These are phyloP conservation scores for Melaleuca quinquenervia DNA, from an alignment of 345 rosid species.

Conservation along the genomic window DNA sequence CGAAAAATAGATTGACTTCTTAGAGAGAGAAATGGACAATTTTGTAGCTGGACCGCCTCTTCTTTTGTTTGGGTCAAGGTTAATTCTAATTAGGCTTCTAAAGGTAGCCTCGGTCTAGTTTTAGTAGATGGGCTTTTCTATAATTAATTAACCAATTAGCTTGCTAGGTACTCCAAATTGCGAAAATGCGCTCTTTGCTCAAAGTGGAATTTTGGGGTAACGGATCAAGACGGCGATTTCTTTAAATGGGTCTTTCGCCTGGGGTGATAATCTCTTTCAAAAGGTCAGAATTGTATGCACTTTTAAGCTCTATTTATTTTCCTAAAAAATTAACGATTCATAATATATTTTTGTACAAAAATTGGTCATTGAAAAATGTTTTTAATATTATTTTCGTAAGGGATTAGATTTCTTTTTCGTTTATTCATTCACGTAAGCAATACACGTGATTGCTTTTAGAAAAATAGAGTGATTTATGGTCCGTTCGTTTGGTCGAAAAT, in stretches of 20 bases:
- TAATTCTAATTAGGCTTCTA: background rate
- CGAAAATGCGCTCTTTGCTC: background rate
- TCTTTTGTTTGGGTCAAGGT: background rate
- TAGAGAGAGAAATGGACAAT: background rate
- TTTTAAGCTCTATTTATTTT: too few relatives aligned
- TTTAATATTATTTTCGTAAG: too few relatives aligned
- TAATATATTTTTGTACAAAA: too few relatives aligned
- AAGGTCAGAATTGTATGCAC: too few relatives aligned
- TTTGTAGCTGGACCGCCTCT: background rate
- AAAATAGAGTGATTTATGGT: too few relatives aligned
- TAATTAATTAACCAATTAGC: background rate
- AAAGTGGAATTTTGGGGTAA: background rate
- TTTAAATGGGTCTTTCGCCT: background rate
- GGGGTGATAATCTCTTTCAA: too few relatives aligned
- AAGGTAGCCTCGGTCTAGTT: background rate
- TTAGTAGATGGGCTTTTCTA: background rate
- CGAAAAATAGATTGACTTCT: background rate
- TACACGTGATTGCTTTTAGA: accelerated
- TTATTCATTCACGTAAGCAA: too few relatives aligned
- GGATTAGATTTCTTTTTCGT: too few relatives aligned
- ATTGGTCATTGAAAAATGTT: too few relatives aligned
- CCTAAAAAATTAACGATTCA: too few relatives aligned
- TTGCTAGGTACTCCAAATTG: background rate
- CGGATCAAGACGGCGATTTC: background rate
- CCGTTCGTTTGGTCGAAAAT: too few relatives aligned